A percentile compares a stretch with the other conserved stretches of the same genome.
Evolutionary conservation across 345 rosid genomes (phyloP).

Genomic region (Durio zibethinus): DNA sequence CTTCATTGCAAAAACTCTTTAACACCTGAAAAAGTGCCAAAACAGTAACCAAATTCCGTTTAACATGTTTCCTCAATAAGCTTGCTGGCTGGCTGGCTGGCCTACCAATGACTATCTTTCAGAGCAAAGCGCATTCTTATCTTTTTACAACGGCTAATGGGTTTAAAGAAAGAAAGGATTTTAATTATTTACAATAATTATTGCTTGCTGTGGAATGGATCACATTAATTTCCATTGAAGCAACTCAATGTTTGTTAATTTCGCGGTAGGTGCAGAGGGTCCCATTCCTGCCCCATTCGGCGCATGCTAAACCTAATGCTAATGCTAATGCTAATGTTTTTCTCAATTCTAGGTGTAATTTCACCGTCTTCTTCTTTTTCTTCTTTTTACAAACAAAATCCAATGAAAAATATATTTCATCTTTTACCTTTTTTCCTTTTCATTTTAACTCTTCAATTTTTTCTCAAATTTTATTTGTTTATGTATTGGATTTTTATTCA

Average conservation of each 20-base stretch:
- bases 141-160: not conserved
- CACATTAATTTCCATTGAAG: conserved; percentile 1
- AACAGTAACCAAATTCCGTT: not conserved
- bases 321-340: no score
- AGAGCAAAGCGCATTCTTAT: not conserved
- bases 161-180: not conserved
- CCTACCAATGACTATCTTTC: not conserved
- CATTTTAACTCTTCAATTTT: no score
- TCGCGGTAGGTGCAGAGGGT: not conserved
- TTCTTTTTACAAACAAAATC: no score
- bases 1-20: no score
- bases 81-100: not conserved
- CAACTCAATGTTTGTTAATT: not conserved
- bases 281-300: not conserved
- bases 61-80: not conserved
- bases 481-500: no score
- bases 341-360: no score
- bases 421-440: no score
- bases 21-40: not conserved
- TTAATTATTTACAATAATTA: conserved; percentile 1
- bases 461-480: no score
- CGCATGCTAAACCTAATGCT: no score
- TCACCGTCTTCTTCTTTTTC: no score
- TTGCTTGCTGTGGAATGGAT: not conserved
- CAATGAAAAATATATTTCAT: no score